A percentile compares a stretch with the other conserved stretches of the same genome.
phyloP scores from a whole-genome alignment of 306 rosid genomes.

The Quercus agrifolia region DNA sequence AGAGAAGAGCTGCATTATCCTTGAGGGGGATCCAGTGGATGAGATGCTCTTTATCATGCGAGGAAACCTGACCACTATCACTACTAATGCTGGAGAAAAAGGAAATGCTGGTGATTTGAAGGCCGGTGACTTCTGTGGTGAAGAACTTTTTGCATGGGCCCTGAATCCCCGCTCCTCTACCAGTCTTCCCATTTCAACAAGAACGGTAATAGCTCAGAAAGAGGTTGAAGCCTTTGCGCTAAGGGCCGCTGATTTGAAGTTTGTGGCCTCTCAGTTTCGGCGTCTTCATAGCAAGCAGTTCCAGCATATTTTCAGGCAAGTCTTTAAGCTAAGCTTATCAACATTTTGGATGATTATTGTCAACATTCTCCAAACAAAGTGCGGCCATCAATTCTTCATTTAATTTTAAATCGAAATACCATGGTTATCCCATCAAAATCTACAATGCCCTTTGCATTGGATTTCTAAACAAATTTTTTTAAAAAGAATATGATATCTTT shows the following conservation, averaged over 20 bases:
- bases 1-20: constrained; percentile 48
- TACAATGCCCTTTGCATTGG: not conserved
- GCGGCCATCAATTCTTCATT: too few relatives aligned
- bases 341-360: too few relatives aligned
- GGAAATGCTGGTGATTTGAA: constrained; percentile 52
- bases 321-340: not conserved
- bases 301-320: constrained; percentile 69
- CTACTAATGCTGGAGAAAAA: constrained; percentile 70
- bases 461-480: too few relatives aligned
- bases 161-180: constrained; percentile 59
- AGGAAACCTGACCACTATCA: constrained; percentile 52
- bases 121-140: constrained; percentile 61
- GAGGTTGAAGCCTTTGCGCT: constrained; percentile 92
- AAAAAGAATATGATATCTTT: too few relatives aligned
- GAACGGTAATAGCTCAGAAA: constrained; percentile 59
- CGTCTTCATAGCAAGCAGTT: constrained; percentile 62
- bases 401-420: too few relatives aligned
- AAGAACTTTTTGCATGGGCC: constrained; percentile 90
- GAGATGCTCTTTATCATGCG: constrained; percentile 87
- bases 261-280: constrained; percentile 60
- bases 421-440: not conserved
- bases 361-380: too few relatives aligned
- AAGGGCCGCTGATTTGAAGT: constrained; percentile 64
- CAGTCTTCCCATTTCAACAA: constrained; percentile 66
- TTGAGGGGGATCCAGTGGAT: constrained; percentile 92